Base-by-base conservation (phyloP, 164 flowering plant genomes). In the Sextonia rubra region DNA sequence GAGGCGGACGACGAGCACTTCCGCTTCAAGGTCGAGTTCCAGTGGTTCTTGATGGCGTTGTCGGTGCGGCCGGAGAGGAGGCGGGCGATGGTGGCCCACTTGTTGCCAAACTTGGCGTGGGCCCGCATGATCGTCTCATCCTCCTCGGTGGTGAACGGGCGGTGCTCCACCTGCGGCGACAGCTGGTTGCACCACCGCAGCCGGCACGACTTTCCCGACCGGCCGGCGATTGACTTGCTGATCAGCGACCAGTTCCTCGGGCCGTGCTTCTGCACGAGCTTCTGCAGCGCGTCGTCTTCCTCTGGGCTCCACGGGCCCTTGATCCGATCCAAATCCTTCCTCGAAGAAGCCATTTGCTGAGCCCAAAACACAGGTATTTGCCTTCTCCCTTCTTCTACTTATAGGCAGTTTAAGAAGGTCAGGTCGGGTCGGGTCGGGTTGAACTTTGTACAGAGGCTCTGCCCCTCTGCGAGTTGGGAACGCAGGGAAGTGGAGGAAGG, bases 291-390 rank as follows among this genome's bases (percentile, higher is more conserved):
- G 20, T 87, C 90, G 73, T 92, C 97, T 73, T 92, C 97, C 69
- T 92, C 96, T 0, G 97, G 94, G 49, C 96, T 91, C 98, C 98
- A 94, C 60, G 97, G 98, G 4, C 98, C 98, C 75, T 89, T 94
- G 66, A 94, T 87, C 84, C 97, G 88, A 80, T 91, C 94, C 75
- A 76, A 7, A 55, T 85, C 93, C 56, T 74, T 86, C 72, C 78
- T 82, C 5, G 44, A 5, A 23, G 23, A 22, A 58, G 61, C 18
- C 22, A 56, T n/a, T 18, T 9, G 60, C 18, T 9, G 22, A 17
- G 60, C 60, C 22, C 5, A 20, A n/a, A 56, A 56, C 15, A n/a
- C 18, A 56, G 22, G 60, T 15, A 15, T 3, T 0, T 56, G 5
- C 14, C 60, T 56, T 2, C 18, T 52, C 58, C 18, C 3, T 56